Evolutionary conservation across 331 rosid species (phyloP).

Genomic region (Dryas integrifolia): DNA sequence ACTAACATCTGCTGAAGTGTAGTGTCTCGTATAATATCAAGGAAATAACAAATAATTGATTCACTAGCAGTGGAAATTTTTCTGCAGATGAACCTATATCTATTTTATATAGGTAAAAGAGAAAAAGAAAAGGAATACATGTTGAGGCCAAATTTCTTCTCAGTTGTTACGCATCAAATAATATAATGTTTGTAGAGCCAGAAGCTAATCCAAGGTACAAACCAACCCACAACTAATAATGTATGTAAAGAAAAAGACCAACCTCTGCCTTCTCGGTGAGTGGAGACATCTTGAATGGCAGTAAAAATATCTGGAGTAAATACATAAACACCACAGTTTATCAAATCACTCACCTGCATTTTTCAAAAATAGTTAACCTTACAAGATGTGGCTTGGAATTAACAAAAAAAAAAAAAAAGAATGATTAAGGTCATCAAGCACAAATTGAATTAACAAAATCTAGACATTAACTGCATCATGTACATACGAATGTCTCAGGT

Average conservation of each 20-base stretch:
- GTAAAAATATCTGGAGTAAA: conserved; percentile 71
- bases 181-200: background rate
- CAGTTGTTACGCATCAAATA: background rate
- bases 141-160: background rate
- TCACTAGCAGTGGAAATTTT: too few species aligned
- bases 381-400: conserved; percentile 4
- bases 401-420: conserved; percentile 15
- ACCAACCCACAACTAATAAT: background rate
- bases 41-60: background rate
- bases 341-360: conserved; percentile 83
- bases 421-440: conserved; percentile 13
- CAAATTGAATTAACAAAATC: background rate
- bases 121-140: background rate
- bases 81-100: background rate
- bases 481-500: conserved; percentile 60
- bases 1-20: background rate
- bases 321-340: conserved; percentile 84
- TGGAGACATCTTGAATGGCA: conserved; percentile 63
- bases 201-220: background rate
- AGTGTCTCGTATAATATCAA: background rate
- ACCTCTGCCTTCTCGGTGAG: conserved; percentile 83
- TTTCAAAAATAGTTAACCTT: conserved; percentile 24
- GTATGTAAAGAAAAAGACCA: conserved; percentile 23
- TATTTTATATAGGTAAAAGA: background rate
- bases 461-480: background rate